A percentile compares a stretch with the other conserved stretches of the same genome.
Evolutionary conservation across 306 rosid species (phyloP).

Genomic region (Hippophae tibetana): DNA sequence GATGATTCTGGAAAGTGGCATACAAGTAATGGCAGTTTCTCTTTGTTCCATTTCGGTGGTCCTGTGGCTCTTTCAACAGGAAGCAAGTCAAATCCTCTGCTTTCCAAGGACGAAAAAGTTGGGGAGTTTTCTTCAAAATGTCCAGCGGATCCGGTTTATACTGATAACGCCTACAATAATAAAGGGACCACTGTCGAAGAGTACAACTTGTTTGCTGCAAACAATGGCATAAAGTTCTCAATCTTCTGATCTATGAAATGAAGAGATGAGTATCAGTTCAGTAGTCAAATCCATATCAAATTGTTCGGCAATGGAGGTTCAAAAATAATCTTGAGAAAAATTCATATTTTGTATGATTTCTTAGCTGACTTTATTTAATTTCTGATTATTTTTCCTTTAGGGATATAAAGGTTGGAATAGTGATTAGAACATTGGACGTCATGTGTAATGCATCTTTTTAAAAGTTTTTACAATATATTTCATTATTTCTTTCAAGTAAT

Average conservation of each 20-base stretch:
- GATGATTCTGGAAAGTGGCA: slow-evolving; percentile 40
- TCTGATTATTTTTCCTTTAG: too few species aligned
- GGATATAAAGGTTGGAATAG: too few species aligned
- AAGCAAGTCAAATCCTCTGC: slow-evolving; percentile 29
- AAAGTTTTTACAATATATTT: too few species aligned
- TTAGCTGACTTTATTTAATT: too few species aligned
- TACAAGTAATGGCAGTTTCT: slow-evolving; percentile 41
- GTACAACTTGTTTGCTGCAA: slow-evolving; percentile 88
- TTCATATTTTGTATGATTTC: too few species aligned
- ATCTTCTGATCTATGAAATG: slow-evolving; percentile 46
- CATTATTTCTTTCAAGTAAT: too few species aligned
- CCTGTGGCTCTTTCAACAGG: slow-evolving; percentile 69
- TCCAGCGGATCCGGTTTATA: slow-evolving; percentile 37
- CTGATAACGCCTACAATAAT: slow-evolving; percentile 43
- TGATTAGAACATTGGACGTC: too few species aligned
- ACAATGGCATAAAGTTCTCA: slow-evolving; percentile 57
- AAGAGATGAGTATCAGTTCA: slow-evolving; percentile 52
- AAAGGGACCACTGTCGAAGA: slow-evolving; percentile 71
- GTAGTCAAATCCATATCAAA: slow-evolving; percentile 49
- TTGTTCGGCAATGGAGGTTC: slow-evolving; percentile 45
- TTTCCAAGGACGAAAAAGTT: slow-evolving; percentile 32
- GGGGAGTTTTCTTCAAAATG: slow-evolving; percentile 32
- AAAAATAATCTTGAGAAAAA: not conserved
- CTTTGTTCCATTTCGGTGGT: slow-evolving; percentile 89
- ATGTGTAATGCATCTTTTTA: too few species aligned